Conservation (phyloP, 2,329 filamentous ascomycete genomes). For the Mycosphaerelloides madeirae region DNA sequence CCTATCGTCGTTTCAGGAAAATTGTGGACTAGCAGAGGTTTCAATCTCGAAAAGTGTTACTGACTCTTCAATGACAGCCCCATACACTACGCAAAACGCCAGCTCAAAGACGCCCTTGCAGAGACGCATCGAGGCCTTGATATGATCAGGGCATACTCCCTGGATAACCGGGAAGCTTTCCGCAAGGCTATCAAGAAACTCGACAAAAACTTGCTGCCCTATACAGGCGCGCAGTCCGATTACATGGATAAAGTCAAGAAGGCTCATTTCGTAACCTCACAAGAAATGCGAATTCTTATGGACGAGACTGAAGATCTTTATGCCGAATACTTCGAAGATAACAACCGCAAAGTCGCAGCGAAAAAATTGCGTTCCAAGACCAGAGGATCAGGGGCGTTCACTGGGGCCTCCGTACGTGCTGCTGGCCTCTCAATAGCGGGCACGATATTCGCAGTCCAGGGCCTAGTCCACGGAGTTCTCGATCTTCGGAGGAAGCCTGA, state of each 20-base stretch:
- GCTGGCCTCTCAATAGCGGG: constrained; percentile 42
- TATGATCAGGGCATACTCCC: constrained; percentile 82
- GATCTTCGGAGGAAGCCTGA: not conserved
- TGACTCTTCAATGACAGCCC: not conserved
- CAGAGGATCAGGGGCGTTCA: constrained; percentile 43
- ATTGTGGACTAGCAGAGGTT: constrained; percentile 29
- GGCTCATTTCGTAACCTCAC: constrained; percentile 86
- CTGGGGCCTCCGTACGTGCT: constrained; percentile 34
- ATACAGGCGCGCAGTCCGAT: constrained; percentile 48
- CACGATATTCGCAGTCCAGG: constrained; percentile 36
- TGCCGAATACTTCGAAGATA: constrained; percentile 86
- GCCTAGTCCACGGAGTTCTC: constrained; percentile 7
- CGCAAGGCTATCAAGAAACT: constrained; percentile 99
- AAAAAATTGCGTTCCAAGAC: constrained; percentile 68
- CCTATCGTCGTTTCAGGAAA: constrained; percentile 49
- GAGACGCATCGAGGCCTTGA: constrained; percentile 93
- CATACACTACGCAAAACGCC: constrained; percentile 63
- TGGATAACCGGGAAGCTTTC: constrained; percentile 88
- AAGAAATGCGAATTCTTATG: constrained; percentile 75
- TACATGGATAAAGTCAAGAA: constrained; percentile 93
- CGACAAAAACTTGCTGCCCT: constrained; percentile 81
- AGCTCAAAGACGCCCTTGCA: constrained; percentile 83
- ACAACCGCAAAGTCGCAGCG: constrained; percentile 86
- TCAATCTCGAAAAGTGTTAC: not conserved
- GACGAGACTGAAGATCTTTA: constrained; percentile 84